Evolutionary conservation across 2,329 filamentous ascomycete species (phyloP).

Genomic region (Fusarium lateritium): DNA sequence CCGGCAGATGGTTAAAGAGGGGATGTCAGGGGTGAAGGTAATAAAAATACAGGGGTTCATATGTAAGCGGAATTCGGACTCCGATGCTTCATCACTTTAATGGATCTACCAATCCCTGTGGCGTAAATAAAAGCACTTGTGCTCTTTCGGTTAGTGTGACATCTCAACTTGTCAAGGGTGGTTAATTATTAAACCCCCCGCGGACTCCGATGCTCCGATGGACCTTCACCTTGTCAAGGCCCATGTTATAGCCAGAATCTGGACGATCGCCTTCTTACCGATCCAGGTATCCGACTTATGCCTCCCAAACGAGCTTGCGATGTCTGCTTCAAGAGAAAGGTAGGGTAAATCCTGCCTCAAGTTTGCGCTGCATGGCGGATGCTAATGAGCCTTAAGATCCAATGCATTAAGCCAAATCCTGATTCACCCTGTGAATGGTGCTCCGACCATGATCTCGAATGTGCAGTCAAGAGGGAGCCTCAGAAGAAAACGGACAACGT

Average conservation of each 20-base stretch:
- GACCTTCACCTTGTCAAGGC: not conserved
- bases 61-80: not conserved
- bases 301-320: conserved; percentile 12
- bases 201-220: not conserved
- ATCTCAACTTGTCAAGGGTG: not conserved
- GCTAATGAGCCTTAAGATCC: not conserved
- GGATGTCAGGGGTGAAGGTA: too few species aligned
- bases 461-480: not conserved
- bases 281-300: not conserved
- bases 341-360: not conserved
- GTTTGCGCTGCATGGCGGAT: too few species aligned
- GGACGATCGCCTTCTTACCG: too few species aligned
- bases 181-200: not conserved
- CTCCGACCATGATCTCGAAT: not conserved
- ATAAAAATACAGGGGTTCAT: too few species aligned
- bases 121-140: not conserved
- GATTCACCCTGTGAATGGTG: conserved; percentile 4
- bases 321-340: conserved; percentile 14
- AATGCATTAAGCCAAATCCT: not conserved
- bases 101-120: not conserved
- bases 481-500: not conserved
- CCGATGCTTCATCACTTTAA: not conserved
- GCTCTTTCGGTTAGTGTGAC: not conserved
- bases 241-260: too few species aligned
- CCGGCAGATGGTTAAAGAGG: too few species aligned